phyloP scores from a whole-genome alignment of 23 red algal species.

The Chondrus crispus region DNA sequence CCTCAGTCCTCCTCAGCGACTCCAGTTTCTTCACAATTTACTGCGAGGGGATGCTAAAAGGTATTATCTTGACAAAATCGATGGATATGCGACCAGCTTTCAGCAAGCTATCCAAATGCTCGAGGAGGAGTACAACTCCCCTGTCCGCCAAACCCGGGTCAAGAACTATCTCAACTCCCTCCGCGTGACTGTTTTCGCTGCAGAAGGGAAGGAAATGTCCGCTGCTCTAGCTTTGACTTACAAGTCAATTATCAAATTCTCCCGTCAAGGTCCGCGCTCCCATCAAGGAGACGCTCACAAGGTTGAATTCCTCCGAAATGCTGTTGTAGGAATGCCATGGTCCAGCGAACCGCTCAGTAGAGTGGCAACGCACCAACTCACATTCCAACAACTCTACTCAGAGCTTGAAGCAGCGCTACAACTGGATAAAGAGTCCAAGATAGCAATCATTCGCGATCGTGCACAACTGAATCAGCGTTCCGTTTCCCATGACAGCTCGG shows the following conservation, averaged over 20 bases:
- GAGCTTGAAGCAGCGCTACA: constrained; percentile 8
- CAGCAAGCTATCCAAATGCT: constrained; percentile 11
- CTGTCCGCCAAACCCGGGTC: not conserved
- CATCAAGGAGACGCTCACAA: constrained; percentile 7
- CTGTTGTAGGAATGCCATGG: not conserved
- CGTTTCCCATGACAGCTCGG: not conserved
- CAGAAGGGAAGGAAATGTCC: not conserved
- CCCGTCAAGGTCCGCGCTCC: not conserved
- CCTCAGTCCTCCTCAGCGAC: not conserved
- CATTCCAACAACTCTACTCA: not conserved
- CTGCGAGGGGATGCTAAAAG: not conserved
- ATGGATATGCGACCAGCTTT: not conserved
- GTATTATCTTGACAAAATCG: not conserved
- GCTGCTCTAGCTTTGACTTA: not conserved
- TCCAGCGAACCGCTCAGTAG: not conserved
- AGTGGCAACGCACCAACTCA: not conserved
- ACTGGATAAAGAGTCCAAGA: not conserved
- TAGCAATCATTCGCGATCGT: not conserved
- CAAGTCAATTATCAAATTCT: not conserved
- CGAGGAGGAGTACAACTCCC: constrained; percentile 20
- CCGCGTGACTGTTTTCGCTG: not conserved
- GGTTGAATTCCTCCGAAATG: not conserved
- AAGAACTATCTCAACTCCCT: constrained; percentile 1
- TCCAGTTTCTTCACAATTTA: constrained; percentile 9
- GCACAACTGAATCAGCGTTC: not conserved